Conservation (phyloP, 148 eudicot genomes). For the Polygonum aviculare region DNA sequence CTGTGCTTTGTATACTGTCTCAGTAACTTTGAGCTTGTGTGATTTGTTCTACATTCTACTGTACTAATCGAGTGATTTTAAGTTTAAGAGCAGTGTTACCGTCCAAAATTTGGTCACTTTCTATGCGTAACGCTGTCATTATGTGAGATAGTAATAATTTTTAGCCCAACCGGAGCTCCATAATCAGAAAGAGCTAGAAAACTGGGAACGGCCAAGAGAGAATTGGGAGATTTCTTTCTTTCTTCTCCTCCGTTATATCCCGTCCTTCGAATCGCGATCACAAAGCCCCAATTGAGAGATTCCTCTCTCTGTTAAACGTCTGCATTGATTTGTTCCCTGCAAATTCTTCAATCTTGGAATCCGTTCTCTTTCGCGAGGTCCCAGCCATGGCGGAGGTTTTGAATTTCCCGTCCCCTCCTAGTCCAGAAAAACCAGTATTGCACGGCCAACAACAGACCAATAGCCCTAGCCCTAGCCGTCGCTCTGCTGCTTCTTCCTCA, state of each 20-base stretch:
- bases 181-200: background rate
- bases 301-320: background rate
- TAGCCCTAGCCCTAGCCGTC: conserved; percentile 21
- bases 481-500: conserved; percentile 6
- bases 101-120: no score
- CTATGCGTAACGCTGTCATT: background rate
- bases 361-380: background rate
- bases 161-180: background rate
- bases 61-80: background rate
- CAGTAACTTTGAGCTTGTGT: background rate
- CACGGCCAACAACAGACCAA: conserved; percentile 24
- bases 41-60: background rate
- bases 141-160: background rate
- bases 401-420: conserved; percentile 42
- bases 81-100: background rate
- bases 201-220: background rate
- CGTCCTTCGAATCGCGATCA: background rate
- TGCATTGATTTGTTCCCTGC: background rate
- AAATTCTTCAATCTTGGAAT: background rate
- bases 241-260: background rate
- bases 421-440: conserved; percentile 27
- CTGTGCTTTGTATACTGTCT: background rate
- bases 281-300: background rate
- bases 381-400: conserved; percentile 76
- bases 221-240: background rate